Conservation (phyloP, 2,329 filamentous ascomycete species). For the Dothistroma pini region DNA sequence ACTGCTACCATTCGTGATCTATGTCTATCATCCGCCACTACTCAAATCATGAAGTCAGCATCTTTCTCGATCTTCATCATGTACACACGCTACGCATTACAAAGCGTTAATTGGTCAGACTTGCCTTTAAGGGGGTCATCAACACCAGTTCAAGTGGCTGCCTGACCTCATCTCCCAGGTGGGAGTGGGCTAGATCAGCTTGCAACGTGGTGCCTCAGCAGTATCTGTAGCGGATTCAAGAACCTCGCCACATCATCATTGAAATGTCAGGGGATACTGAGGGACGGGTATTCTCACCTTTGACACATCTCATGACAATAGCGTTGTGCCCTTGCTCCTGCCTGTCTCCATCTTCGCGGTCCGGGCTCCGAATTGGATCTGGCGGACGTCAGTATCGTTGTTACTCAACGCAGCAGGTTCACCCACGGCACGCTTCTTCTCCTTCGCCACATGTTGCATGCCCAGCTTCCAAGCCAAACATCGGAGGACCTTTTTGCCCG, state of each 20-base stretch:
- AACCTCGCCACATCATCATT: conserved; percentile 28
- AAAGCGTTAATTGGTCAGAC: conserved; percentile 25
- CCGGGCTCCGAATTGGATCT: conserved; percentile 45
- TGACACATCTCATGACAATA: conserved; percentile 33
- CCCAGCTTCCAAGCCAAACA: conserved; percentile 71
- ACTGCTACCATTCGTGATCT: background rate
- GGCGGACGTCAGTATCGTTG: conserved; percentile 9
- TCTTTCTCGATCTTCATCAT: background rate
- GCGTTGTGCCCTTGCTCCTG: conserved; percentile 47
- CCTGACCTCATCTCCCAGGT: conserved; percentile 24
- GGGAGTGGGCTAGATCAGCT: conserved; percentile 25
- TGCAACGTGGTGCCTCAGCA: conserved; percentile 24
- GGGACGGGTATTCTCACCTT: background rate
- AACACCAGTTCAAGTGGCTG: conserved; percentile 16
- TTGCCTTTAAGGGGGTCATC: conserved; percentile 32
- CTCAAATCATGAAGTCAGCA: background rate
- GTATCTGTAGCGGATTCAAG: conserved; percentile 29
- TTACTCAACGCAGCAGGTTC: background rate
- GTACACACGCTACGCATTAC: background rate
- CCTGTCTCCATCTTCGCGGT: conserved; percentile 49
- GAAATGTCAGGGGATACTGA: background rate
- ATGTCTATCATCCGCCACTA: background rate
- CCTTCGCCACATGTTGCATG: conserved; percentile 67
- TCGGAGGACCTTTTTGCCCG: conserved; percentile 76
- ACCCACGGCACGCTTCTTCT: conserved; percentile 87